Evolutionary conservation across 257 asterid genomes (phyloP).

Genomic region (Solanum verrucosum): DNA sequence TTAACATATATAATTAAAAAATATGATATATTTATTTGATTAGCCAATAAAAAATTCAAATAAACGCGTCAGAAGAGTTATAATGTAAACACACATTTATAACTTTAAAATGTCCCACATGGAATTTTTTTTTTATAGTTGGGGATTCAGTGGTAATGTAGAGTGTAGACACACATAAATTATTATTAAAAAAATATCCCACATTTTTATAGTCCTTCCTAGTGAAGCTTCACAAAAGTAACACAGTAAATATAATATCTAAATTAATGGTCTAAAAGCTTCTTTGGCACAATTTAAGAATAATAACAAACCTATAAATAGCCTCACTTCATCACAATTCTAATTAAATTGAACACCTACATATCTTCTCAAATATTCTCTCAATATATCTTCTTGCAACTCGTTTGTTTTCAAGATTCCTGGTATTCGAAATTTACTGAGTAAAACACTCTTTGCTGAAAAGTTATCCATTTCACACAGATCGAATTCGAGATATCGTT

Average conservation of each 20-base stretch:
- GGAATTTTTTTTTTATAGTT: neutral
- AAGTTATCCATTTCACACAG: neutral
- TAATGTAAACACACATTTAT: neutral
- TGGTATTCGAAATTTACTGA: neutral
- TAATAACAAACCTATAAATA: constrained; percentile 5
- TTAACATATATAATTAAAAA: too few relatives aligned
- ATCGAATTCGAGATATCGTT: neutral
- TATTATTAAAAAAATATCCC: neutral
- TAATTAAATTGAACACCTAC: neutral
- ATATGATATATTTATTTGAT: too few relatives aligned
- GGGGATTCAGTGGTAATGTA: neutral
- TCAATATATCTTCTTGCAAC: neutral
- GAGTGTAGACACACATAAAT: neutral
- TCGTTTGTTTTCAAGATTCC: neutral
- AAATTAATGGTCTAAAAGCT: constrained; percentile 24
- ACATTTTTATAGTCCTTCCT: neutral
- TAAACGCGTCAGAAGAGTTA: neutral
- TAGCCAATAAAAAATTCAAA: too few relatives aligned
- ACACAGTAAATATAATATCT: neutral
- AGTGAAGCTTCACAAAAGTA: neutral
- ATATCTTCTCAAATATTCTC: neutral
- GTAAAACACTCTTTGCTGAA: fast-evolving
- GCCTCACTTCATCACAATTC: neutral
- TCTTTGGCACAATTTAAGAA: constrained; percentile 10
- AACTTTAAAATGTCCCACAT: neutral